Conservation (phyloP, 164 flowering plant genomes). For the Dillenia turbinata region DNA sequence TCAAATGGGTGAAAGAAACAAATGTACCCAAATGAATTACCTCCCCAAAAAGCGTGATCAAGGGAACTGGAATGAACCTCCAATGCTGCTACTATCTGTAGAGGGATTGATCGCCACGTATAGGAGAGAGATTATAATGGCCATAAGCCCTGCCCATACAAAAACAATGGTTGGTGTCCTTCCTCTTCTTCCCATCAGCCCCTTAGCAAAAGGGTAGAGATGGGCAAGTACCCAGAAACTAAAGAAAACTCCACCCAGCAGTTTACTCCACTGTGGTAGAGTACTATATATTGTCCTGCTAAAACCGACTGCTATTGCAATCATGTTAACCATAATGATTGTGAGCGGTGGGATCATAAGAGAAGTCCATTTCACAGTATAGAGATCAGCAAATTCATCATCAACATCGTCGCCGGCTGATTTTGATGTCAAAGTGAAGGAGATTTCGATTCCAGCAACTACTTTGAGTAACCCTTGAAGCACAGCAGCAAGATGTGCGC, state of each 20-base stretch:
- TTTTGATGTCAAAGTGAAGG: conserved; percentile 66
- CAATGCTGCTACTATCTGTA: conserved; percentile 28
- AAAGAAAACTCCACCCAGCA: conserved; percentile 65
- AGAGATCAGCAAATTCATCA: conserved; percentile 63
- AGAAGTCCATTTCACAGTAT: conserved; percentile 61
- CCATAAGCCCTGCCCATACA: conserved; percentile 69
- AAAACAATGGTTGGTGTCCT: conserved; percentile 63
- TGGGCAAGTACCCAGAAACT: conserved; percentile 75
- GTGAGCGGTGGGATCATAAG: conserved; percentile 64
- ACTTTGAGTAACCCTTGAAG: conserved; percentile 68
- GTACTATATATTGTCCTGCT: conserved; percentile 55
- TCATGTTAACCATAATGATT: conserved; percentile 56
- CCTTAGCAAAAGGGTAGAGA: conserved; percentile 70
- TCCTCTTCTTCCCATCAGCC: conserved; percentile 68
- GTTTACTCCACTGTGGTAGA: conserved; percentile 52
- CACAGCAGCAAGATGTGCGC: conserved; percentile 69
- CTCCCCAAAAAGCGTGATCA: conserved; percentile 10
- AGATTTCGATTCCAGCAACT: conserved; percentile 60
- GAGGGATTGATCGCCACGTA: conserved; percentile 66
- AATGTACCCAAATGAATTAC: no score
- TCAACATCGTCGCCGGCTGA: conserved; percentile 55
- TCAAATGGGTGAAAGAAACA: no score
- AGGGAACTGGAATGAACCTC: conserved; percentile 52
- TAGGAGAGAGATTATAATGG: conserved; percentile 60
- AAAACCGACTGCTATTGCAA: conserved; percentile 56